These are phyloP conservation scores for Tinospora cordifolia DNA, from an alignment of 164 flowering plant species.

Conservation along the genomic window DNA sequence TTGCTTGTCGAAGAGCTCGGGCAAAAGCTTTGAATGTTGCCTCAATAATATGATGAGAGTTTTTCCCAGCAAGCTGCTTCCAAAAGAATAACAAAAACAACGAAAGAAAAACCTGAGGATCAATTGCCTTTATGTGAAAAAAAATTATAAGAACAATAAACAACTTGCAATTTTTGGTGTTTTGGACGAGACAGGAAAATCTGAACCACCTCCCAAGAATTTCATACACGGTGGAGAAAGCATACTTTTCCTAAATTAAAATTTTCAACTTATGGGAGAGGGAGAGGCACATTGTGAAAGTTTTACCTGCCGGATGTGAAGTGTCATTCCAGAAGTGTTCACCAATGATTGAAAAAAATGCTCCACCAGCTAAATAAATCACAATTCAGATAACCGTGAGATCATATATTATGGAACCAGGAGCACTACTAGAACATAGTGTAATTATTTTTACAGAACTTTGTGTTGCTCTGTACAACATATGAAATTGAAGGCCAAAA, in stretches of 20 bases:
- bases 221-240: not conserved
- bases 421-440: no score
- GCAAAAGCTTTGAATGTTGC: constrained; percentile 99
- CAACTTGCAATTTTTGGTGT: not conserved
- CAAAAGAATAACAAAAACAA: no score
- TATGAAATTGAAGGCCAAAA: not conserved
- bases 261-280: not conserved
- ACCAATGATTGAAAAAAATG: constrained; percentile 98
- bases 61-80: constrained; percentile 85
- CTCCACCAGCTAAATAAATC: constrained; percentile 69
- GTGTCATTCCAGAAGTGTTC: constrained; percentile 98
- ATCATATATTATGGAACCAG: constrained; percentile 1
- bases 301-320: constrained; percentile 91
- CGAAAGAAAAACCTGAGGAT: not conserved
- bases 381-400: not conserved
- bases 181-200: not conserved
- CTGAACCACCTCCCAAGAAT: not conserved
- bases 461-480: not conserved
- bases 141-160: not conserved
- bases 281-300: not conserved
- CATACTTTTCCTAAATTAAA: not conserved
- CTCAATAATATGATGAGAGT: constrained; percentile 97
- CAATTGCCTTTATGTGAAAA: not conserved
- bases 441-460: no score
- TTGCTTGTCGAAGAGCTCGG: constrained; percentile 97